These are phyloP conservation scores for Melocanna baccifera DNA, from an alignment of 176 grass and related monocot genomes.

Conservation along the genomic window DNA sequence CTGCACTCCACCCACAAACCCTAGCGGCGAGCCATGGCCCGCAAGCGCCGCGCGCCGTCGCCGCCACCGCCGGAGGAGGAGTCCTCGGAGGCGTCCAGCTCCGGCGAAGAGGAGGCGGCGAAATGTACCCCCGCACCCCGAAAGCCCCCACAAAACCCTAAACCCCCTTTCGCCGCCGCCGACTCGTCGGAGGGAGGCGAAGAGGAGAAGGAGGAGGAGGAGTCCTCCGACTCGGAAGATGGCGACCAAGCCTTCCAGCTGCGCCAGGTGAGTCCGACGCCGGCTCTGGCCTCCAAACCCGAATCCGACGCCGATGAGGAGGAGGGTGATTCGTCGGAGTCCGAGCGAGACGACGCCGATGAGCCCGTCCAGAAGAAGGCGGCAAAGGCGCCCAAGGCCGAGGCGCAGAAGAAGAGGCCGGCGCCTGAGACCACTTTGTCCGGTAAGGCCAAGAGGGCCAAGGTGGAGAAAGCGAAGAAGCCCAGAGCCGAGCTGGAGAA, in stretches of 20 bases:
- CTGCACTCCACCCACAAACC: background rate
- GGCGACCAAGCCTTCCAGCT: constrained; percentile 13
- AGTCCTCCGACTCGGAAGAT: constrained; percentile 20
- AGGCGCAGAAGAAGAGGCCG: constrained; percentile 26
- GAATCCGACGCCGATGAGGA: background rate
- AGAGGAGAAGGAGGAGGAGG: background rate
- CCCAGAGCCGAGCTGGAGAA: background rate
- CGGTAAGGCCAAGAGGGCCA: constrained; percentile 31
- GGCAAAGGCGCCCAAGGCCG: background rate
- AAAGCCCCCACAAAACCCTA: background rate
- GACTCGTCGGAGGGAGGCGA: background rate
- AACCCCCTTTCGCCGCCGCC: background rate
- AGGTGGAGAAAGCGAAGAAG: constrained; percentile 20
- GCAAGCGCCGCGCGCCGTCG: constrained; percentile 23
- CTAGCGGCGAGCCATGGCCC: constrained; percentile 34
- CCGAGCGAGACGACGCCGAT: background rate
- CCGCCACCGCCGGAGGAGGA: constrained; percentile 10
- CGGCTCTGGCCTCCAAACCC: background rate
- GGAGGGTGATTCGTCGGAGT: background rate
- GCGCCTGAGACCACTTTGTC: background rate
- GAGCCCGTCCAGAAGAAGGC: background rate
- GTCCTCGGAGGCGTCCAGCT: background rate
- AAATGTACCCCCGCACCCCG: background rate
- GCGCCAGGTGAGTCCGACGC: background rate
- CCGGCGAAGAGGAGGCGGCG: background rate